These are phyloP conservation scores for Pseudopyricularia javanii DNA, from an alignment of 2,329 filamentous ascomycete species.

Conservation along the genomic window DNA sequence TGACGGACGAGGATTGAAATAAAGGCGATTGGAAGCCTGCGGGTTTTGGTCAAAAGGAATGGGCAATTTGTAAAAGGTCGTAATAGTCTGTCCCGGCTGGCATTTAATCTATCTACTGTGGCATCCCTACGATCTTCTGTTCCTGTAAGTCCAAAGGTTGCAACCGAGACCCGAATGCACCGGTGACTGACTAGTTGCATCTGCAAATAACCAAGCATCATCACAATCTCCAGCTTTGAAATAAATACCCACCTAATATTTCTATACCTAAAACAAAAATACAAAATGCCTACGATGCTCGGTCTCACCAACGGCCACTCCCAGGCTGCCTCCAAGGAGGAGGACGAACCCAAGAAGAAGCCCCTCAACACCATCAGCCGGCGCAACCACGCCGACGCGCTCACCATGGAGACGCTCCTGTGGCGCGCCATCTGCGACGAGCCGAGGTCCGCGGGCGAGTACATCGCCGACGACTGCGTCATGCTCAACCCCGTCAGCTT, in stretches of 20 bases:
- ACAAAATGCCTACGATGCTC: slow-evolving; percentile 3
- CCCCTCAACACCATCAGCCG: slow-evolving; percentile 23
- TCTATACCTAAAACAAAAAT: neutral
- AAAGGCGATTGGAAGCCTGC: too few species aligned
- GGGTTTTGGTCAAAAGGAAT: too few species aligned
- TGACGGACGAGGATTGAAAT: too few species aligned
- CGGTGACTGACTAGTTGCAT: too few species aligned
- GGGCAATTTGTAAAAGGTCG: too few species aligned
- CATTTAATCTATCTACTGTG: too few species aligned
- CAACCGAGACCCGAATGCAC: too few species aligned
- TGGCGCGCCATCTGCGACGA: slow-evolving; percentile 25
- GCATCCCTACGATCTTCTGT: too few species aligned
- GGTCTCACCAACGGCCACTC: slow-evolving; percentile 1
- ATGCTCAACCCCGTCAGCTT: slow-evolving; percentile 22
- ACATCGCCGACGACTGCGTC: slow-evolving; percentile 23
- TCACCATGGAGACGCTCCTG: slow-evolving; percentile 23
- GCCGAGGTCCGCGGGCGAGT: slow-evolving; percentile 20
- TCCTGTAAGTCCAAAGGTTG: too few species aligned
- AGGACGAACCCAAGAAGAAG: slow-evolving; percentile 12
- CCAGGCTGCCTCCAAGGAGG: slow-evolving; percentile 28
- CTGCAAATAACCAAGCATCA: too few species aligned
- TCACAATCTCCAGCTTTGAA: neutral
- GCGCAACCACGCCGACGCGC: slow-evolving; percentile 22
- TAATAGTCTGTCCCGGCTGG: too few species aligned
- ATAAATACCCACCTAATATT: neutral